Evolutionary conservation across 2,329 filamentous ascomycete species (phyloP), one percentile per base, ranked within the genome.

Genomic region (Lachnellula arida): DNA sequence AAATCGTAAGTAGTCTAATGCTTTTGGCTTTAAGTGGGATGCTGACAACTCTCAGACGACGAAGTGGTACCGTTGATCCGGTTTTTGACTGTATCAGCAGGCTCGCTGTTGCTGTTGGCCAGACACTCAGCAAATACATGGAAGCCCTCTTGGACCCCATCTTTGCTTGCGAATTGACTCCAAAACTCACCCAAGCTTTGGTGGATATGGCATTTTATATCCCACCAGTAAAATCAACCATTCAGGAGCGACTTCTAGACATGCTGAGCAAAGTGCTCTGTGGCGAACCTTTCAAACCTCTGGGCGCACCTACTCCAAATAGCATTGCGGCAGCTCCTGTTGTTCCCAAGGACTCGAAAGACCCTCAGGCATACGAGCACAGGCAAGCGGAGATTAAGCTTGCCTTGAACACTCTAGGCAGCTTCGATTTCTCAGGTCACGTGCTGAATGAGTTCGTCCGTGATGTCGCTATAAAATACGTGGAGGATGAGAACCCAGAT

Each of bases 171-270:
- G 94, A 96, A 49, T 79, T 99, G 51, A 97, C 91, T 39, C 89
- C 93, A 55, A 94, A 95, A 63, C 81, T 99, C 23, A 97, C 93
- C 0, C 92, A 97, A 70, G 95, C 95, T 2, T 78, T 99, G 53
- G 92, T 97, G 22, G 95, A 99, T 68, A 97, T 99, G 89, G 94
- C 94, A 28, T 96, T 97, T 69, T 97, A 99, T 70, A 97, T 99
- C 47, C 94, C 93, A 0, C 91, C 95, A 0, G 91, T 97, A 55
- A 94, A 96, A 69, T 82, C 88, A 2, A 92, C 85, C 6, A 97
- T 99, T 42, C 94, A 99, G 69, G 93, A 97, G 67, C 87, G 94
- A 64, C 77, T 99, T 23, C 81, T 99, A 12, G 91, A 99, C 68
- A 92, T 99, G 81, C 81, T 99, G 40, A 97, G 94, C 72, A 85